A percentile compares a stretch with the other conserved stretches of the same genome.
phyloP scores from a whole-genome alignment of 345 rosid genomes.

The Moricandia arvensis region DNA sequence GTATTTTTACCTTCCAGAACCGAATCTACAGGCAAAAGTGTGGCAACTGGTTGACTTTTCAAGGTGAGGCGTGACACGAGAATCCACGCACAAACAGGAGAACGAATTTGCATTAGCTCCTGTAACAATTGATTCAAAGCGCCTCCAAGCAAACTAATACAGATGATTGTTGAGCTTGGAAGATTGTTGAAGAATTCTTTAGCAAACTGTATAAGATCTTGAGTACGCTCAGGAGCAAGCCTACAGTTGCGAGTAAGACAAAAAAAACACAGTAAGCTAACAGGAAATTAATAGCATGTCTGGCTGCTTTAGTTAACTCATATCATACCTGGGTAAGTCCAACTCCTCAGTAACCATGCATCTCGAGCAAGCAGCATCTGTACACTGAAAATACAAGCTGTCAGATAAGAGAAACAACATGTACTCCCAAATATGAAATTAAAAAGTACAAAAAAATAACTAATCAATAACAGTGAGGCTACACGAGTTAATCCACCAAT shows the following conservation, averaged over 20 bases:
- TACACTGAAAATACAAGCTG: slow-evolving; percentile 46
- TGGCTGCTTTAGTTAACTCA: slow-evolving; percentile 23
- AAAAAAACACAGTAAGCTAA: slow-evolving; percentile 15
- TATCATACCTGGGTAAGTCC: slow-evolving; percentile 52
- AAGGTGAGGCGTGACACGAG: slow-evolving; percentile 65
- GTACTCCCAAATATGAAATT: background rate
- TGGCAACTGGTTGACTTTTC: slow-evolving; percentile 59
- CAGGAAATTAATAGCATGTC: slow-evolving; percentile 11
- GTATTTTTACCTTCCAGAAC: slow-evolving; percentile 65
- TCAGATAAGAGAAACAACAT: slow-evolving; percentile 21
- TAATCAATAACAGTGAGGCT: background rate
- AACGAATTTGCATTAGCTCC: slow-evolving; percentile 54
- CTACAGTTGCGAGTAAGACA: slow-evolving; percentile 45
- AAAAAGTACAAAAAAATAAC: background rate
- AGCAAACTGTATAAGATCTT: slow-evolving; percentile 66
- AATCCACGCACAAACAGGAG: slow-evolving; percentile 65
- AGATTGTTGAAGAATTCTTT: slow-evolving; percentile 56
- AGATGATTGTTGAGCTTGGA: slow-evolving; percentile 60
- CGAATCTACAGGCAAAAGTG: slow-evolving; percentile 68
- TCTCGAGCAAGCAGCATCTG: slow-evolving; percentile 37
- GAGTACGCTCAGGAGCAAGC: slow-evolving; percentile 69
- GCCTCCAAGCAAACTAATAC: slow-evolving; percentile 72
- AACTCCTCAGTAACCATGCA: slow-evolving; percentile 33
- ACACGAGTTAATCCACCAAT: slow-evolving; percentile 6
- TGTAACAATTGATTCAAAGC: slow-evolving; percentile 51